These are phyloP conservation scores for Colletotrichum tamarilloi DNA, from an alignment of 2,329 filamentous ascomycete species.

Conservation along the genomic window DNA sequence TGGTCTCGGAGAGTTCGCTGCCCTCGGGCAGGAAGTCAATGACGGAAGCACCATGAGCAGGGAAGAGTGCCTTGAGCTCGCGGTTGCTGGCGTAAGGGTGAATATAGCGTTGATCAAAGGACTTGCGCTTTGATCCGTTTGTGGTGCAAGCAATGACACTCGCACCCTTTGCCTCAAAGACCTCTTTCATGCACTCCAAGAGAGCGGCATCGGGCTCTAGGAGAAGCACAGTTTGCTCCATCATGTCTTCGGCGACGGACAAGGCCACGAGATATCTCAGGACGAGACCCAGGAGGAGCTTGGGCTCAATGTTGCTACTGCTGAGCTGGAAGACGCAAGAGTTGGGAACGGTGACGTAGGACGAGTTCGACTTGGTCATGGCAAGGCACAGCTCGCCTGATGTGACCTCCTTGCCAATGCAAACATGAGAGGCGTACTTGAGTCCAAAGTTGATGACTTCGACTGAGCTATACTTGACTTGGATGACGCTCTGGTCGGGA, in stretches of 20 bases:
- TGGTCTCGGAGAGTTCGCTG: conserved; percentile 40
- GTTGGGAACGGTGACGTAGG: conserved; percentile 43
- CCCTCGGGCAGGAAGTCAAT: conserved; percentile 46
- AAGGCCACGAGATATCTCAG: conserved; percentile 40
- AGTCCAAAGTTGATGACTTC: conserved; percentile 42
- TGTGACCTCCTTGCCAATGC: conserved; percentile 44
- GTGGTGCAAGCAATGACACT: conserved; percentile 40
- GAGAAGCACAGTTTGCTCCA: conserved; percentile 41
- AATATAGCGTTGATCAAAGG: conserved; percentile 29
- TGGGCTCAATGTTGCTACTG: conserved; percentile 27
- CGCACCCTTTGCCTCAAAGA: conserved; percentile 31
- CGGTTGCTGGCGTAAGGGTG: conserved; percentile 43
- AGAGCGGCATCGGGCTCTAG: conserved; percentile 48
- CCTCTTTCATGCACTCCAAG: conserved; percentile 39
- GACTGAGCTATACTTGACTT: conserved; percentile 51
- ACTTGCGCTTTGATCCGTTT: conserved; percentile 11
- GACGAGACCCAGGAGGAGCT: conserved; percentile 40
- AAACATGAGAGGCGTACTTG: conserved; percentile 43
- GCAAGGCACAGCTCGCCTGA: conserved; percentile 42
- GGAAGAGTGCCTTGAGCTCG: conserved; percentile 44
- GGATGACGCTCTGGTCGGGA: conserved; percentile 36
- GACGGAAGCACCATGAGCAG: conserved; percentile 38
- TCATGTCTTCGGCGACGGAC: conserved; percentile 26
- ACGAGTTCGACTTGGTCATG: conserved; percentile 46
- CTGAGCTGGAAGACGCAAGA: conserved; percentile 36